phyloP scores from a whole-genome alignment of 176 grass and related monocot species.

The Carex littledalei region DNA sequence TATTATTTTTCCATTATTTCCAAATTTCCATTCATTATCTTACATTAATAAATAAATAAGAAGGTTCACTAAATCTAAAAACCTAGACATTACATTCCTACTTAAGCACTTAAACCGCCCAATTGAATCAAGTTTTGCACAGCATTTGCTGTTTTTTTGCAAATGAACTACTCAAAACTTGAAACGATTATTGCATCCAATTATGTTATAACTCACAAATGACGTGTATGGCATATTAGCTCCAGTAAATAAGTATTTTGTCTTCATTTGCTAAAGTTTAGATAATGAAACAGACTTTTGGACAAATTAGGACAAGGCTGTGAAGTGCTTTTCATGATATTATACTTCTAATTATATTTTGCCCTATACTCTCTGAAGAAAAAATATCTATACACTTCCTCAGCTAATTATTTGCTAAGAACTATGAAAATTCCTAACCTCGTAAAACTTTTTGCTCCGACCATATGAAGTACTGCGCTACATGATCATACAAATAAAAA shows the following conservation, averaged over 20 bases:
- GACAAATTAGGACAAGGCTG: background rate
- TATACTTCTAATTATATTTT: background rate
- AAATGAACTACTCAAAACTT: background rate
- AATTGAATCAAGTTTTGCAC: background rate
- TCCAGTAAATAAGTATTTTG: background rate
- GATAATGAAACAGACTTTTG: background rate
- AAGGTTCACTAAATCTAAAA: conserved; percentile 1
- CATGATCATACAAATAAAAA: background rate
- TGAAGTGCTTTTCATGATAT: background rate
- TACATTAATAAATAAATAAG: background rate
- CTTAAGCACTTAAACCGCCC: background rate
- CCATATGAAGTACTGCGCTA: background rate
- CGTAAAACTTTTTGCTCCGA: background rate
- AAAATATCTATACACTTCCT: background rate
- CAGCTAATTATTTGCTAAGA: background rate
- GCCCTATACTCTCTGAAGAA: background rate
- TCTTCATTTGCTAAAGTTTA: background rate
- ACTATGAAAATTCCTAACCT: background rate
- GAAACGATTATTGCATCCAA: background rate
- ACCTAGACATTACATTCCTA: background rate
- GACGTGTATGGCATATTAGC: background rate
- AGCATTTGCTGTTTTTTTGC: background rate
- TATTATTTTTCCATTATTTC: conserved; percentile 24
- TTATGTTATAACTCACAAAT: background rate
- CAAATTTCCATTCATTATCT: conserved; percentile 23